Percentiles rank a stretch among this genome's conserved stretches.
Conservation (phyloP, 345 rosid genomes). For the Syzygium aromaticum region DNA sequence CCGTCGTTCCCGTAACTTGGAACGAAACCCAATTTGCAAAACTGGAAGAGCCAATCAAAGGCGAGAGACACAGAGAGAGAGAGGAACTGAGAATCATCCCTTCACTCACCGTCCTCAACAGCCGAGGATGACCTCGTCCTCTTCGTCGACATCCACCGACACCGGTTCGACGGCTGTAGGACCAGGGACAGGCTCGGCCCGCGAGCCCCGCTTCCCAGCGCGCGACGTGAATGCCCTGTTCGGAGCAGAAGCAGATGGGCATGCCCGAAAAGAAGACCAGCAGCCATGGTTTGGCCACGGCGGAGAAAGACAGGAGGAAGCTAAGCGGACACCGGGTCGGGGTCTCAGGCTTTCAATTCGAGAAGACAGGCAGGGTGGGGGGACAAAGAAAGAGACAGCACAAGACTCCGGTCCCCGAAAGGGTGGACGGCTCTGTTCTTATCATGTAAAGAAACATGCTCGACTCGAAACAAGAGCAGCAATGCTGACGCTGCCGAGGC, state of each 20-base stretch:
- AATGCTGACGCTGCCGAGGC: too few relatives aligned
- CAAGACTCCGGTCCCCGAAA: too few relatives aligned
- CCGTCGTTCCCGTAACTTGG: not conserved
- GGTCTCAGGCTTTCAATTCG: not conserved
- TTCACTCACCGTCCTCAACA: constrained; percentile 40
- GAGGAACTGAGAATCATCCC: not conserved
- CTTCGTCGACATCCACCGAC: constrained; percentile 21
- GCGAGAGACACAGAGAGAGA: not conserved
- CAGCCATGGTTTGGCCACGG: not conserved
- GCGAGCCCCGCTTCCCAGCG: constrained; percentile 40
- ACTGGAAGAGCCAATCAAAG: not conserved
- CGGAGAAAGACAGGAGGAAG: not conserved
- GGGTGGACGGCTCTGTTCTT: too few relatives aligned
- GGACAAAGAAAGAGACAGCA: too few relatives aligned
- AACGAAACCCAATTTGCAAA: not conserved
- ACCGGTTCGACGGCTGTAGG: constrained; percentile 29
- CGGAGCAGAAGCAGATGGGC: constrained; percentile 8
- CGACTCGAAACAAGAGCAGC: not conserved
- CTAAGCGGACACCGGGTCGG: too few relatives aligned
- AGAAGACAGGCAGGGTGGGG: too few relatives aligned
- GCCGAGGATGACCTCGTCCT: constrained; percentile 34
- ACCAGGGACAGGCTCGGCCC: constrained; percentile 21
- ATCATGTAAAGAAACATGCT: not conserved
- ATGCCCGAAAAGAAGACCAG: constrained; percentile 3
- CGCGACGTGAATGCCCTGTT: constrained; percentile 7